A percentile compares a stretch with the other conserved stretches of the same genome.
phyloP scores from a whole-genome alignment of 441 rosid species.

The Brassica balearica region DNA sequence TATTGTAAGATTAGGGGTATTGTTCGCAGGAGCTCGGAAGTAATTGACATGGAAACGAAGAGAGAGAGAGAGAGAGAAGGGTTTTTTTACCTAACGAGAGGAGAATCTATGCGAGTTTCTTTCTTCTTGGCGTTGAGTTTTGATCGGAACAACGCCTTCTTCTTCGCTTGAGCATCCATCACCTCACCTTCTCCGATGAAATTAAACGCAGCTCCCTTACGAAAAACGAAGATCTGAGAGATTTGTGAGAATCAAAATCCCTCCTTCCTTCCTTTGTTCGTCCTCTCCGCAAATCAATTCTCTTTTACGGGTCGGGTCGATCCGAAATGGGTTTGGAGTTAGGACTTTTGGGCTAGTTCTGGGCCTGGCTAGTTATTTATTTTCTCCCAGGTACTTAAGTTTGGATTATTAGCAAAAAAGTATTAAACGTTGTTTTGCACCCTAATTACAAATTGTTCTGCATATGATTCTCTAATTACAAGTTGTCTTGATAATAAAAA shows the following conservation, averaged over 20 bases:
- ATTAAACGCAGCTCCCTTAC: no score
- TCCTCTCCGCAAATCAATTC: constrained; percentile 7
- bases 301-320: constrained; percentile 26
- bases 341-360: neutral
- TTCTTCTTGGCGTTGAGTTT: constrained; percentile 84
- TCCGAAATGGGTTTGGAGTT: neutral
- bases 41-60: neutral
- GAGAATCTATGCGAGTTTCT: constrained; percentile 78
- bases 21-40: neutral
- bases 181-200: neutral
- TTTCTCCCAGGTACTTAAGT: neutral
- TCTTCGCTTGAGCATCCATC: constrained; percentile 81
- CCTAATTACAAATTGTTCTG: no score
- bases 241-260: no score
- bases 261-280: neutral
- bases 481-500: no score
- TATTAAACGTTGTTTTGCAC: no score
- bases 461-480: no score
- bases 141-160: constrained; percentile 84
- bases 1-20: neutral
- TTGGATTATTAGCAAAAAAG: neutral
- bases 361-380: constrained; percentile 20
- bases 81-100: constrained; percentile 70
- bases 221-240: neutral
- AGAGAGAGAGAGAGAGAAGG: neutral